Percentiles rank a stretch among this genome's conserved stretches.
Evolutionary conservation across 2,329 filamentous ascomycete genomes (phyloP).

Genomic region (Claviceps arundinis): DNA sequence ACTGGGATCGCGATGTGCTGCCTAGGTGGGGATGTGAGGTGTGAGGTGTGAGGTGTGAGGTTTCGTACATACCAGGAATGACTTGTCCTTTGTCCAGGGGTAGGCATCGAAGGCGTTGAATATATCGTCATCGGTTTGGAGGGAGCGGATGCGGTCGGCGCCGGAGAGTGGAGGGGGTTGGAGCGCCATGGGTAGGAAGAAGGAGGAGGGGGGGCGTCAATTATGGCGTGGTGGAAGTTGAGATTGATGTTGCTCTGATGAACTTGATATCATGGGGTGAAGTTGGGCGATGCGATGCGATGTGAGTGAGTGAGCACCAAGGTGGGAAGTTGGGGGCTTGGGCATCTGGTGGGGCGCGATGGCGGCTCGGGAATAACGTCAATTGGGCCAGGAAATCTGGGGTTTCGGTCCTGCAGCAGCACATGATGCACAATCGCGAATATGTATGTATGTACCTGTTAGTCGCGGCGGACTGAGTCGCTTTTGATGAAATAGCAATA

Average conservation of each 20-base stretch:
- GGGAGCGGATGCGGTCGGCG: constrained; percentile 25
- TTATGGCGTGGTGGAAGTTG: background rate
- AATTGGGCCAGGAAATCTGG: background rate
- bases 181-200: background rate
- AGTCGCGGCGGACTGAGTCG: too few species aligned
- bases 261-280: background rate
- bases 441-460: too few species aligned
- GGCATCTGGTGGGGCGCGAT: background rate
- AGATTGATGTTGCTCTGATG: background rate
- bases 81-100: constrained; percentile 52
- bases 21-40: background rate
- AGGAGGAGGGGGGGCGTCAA: background rate
- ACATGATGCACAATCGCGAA: too few species aligned
- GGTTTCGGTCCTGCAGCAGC: too few species aligned
- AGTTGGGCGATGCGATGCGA: background rate
- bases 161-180: constrained; percentile 3
- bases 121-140: constrained; percentile 27
- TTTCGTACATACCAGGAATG: constrained; percentile 43
- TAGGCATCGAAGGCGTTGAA: constrained; percentile 53
- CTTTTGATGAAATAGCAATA: too few species aligned
- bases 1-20: background rate
- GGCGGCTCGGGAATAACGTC: background rate
- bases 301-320: background rate
- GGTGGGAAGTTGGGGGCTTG: background rate
- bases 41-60: background rate